Conservation (phyloP, 306 rosid genomes). For the Begonia fuchsioides region DNA sequence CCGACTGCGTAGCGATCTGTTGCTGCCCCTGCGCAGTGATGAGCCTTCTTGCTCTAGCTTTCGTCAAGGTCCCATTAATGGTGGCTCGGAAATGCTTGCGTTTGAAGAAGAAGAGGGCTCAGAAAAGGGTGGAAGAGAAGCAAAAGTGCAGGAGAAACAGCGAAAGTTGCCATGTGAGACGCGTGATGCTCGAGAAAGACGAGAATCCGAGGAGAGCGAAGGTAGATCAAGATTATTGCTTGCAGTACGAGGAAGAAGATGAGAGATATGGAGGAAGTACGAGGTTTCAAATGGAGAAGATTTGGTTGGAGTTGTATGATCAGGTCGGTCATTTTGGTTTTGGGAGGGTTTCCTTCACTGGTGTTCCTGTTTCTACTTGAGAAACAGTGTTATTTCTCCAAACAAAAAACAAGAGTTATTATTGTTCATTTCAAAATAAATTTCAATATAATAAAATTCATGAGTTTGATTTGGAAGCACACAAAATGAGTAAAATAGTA, state of each 20-base stretch:
- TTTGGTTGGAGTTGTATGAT: constrained; percentile 56
- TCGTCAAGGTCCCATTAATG: constrained; percentile 9
- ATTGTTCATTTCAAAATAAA: too few species aligned
- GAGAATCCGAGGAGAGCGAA: constrained; percentile 6
- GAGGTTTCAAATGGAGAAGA: constrained; percentile 49
- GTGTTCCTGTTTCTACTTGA: constrained; percentile 10
- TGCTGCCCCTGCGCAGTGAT: constrained; percentile 13
- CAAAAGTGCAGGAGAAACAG: constrained; percentile 5
- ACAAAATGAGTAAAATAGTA: too few species aligned
- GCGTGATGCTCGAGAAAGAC: constrained; percentile 2
- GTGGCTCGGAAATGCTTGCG: constrained; percentile 5
- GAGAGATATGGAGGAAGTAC: constrained; percentile 23
- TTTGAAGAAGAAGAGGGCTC: background rate
- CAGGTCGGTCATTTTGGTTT: constrained; percentile 77
- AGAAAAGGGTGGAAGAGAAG: background rate
- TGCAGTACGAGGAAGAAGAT: background rate
- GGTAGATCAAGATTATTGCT: background rate
- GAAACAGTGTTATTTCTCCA: constrained; percentile 2
- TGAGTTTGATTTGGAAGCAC: too few species aligned
- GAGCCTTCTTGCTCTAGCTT: constrained; percentile 9
- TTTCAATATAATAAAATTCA: too few species aligned
- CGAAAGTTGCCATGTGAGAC: too few species aligned
- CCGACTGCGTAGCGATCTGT: constrained; percentile 13
- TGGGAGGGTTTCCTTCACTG: constrained; percentile 61
- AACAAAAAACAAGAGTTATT: background rate